A percentile compares a stretch with the other conserved stretches of the same genome.
Conservation (phyloP, 352 stramenopile genomes). For the Phytophthora constricta region DNA sequence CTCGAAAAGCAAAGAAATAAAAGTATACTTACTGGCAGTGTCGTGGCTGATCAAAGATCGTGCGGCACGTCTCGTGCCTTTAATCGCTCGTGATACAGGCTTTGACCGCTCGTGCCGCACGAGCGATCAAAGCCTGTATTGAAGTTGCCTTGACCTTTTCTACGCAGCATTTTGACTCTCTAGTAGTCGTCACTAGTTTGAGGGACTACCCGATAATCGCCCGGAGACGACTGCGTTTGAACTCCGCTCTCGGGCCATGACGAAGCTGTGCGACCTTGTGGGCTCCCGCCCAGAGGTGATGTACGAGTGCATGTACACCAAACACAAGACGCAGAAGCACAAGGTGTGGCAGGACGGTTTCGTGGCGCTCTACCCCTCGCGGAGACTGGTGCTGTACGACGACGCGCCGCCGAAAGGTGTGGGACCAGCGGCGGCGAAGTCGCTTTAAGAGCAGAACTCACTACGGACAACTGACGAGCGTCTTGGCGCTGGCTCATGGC, state of each 20-base stretch:
- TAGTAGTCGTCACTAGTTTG: too few relatives aligned
- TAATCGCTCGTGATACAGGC: too few relatives aligned
- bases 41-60: too few relatives aligned
- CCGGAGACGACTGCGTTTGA: too few relatives aligned
- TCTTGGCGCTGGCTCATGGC: conserved; percentile 14
- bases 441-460: not conserved
- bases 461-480: not conserved
- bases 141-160: too few relatives aligned
- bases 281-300: conserved; percentile 50
- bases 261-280: conserved; percentile 60
- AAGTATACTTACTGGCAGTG: conserved; percentile 1
- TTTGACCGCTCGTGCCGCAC: too few relatives aligned
- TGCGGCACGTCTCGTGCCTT: too few relatives aligned
- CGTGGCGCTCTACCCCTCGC: conserved; percentile 54
- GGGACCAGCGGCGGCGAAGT: not conserved
- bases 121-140: too few relatives aligned
- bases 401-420: conserved; percentile 50
- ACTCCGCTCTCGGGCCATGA: conserved; percentile 39
- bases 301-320: conserved; percentile 89
- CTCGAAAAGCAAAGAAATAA: not conserved
- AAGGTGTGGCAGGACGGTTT: conserved; percentile 88
- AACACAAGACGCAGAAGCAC: conserved; percentile 88
- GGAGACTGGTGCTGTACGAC: conserved; percentile 67
- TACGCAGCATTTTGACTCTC: too few relatives aligned
- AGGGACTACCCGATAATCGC: too few relatives aligned